Evolutionary conservation across 148 eudicot species (phyloP).

Genomic region (Camellia granthamiana): DNA sequence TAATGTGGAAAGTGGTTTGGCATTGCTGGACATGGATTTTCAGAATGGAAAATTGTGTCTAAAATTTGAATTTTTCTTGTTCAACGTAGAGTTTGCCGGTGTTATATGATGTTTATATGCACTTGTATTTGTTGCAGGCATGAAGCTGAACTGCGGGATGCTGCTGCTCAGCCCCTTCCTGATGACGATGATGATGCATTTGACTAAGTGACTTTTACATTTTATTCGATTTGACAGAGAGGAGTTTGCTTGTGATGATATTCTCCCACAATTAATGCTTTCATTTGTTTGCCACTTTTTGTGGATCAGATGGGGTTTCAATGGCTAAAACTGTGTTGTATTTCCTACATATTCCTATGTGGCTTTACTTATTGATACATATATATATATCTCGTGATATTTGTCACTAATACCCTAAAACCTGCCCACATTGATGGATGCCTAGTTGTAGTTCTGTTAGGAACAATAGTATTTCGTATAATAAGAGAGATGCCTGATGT

Average conservation of each 20-base stretch:
- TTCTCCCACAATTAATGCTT: not conserved
- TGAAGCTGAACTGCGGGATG: slow-evolving; percentile 17
- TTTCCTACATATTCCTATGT: not conserved
- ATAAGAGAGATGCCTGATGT: too few relatives aligned
- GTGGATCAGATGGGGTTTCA: not conserved
- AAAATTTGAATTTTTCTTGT: not conserved
- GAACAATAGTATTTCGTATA: too few relatives aligned
- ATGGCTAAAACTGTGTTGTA: not conserved
- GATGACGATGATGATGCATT: slow-evolving; percentile 25
- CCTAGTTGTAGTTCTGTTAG: too few relatives aligned
- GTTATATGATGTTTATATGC: not conserved
- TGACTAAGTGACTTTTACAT: not conserved
- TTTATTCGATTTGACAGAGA: not conserved
- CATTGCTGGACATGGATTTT: too few relatives aligned
- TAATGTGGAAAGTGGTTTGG: not conserved
- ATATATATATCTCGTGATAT: not conserved
- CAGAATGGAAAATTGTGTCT: not conserved
- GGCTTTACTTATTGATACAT: not conserved
- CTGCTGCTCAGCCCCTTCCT: slow-evolving; percentile 25
- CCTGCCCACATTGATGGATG: not conserved
- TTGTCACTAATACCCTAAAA: too few relatives aligned
- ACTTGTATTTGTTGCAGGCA: slow-evolving; percentile 14
- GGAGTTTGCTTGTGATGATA: not conserved
- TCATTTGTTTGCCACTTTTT: not conserved
- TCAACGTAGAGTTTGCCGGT: not conserved